A percentile compares a stretch with the other conserved stretches of the same genome.
phyloP scores from a whole-genome alignment of 768 basidiomycete genomes.

The Collybia sordida region DNA sequence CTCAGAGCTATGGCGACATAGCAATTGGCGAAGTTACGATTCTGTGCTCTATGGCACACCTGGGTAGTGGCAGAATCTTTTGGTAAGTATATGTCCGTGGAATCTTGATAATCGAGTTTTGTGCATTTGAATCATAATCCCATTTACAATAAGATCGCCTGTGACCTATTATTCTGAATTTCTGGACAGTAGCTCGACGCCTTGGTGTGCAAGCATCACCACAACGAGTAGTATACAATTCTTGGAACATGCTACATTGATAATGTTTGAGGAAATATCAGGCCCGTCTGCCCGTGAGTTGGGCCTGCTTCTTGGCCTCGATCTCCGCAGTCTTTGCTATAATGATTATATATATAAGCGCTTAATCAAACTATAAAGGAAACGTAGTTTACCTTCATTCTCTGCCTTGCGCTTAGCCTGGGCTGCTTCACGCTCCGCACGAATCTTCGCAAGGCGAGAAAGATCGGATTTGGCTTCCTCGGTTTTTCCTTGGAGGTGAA shows the following conservation, averaged over 20 bases:
- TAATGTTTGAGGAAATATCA: conserved; percentile 4
- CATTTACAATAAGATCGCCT: too few relatives aligned
- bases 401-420: conserved; percentile 88
- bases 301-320: conserved; percentile 59
- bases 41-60: too few relatives aligned
- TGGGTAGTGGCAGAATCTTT: too few relatives aligned
- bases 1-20: too few relatives aligned
- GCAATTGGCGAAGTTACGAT: too few relatives aligned
- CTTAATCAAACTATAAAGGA: neutral
- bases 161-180: too few relatives aligned
- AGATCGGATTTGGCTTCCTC: conserved; percentile 89
- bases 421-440: conserved; percentile 84
- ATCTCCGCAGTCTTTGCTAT: conserved; percentile 65
- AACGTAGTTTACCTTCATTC: conserved; percentile 58
- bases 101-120: too few relatives aligned
- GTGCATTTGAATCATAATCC: too few relatives aligned
- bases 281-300: conserved; percentile 25
- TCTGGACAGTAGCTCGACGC: too few relatives aligned
- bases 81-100: too few relatives aligned
- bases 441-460: conserved; percentile 81
- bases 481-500: conserved; percentile 83
- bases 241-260: neutral
- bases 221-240: neutral
- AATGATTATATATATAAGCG: neutral
- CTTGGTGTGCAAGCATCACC: too few relatives aligned